These are phyloP conservation scores for Neonothopanus nambi DNA, from an alignment of 1,284 basidiomycete species.

Conservation along the genomic window DNA sequence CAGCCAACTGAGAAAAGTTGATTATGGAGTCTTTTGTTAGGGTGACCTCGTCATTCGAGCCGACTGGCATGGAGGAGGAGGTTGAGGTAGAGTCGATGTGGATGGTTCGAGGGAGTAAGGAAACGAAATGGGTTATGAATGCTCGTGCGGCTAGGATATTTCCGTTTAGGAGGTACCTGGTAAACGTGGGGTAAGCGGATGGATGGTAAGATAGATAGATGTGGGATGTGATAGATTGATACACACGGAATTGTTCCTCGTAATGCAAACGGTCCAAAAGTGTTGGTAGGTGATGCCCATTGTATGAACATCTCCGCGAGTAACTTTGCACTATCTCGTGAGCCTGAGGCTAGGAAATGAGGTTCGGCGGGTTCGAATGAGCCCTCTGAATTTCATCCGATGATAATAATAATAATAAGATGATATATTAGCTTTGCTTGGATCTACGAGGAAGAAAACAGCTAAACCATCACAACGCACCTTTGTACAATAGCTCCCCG, in stretches of 20 bases:
- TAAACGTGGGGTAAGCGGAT: neutral
- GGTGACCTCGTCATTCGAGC: constrained; percentile 61
- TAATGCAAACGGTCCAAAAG: constrained; percentile 73
- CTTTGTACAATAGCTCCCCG: constrained; percentile 87
- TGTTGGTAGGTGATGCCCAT: constrained; percentile 58
- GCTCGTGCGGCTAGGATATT: constrained; percentile 84
- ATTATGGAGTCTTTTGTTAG: constrained; percentile 73
- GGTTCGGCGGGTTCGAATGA: constrained; percentile 73
- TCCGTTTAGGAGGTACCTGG: constrained; percentile 84
- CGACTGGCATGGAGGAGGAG: constrained; percentile 42
- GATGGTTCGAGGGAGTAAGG: constrained; percentile 51
- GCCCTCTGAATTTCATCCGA: constrained; percentile 67
- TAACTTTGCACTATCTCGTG: constrained; percentile 81
- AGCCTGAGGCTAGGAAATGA: constrained; percentile 82
- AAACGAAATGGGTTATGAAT: constrained; percentile 78
- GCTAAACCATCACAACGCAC: constrained; percentile 44
- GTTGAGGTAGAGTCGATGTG: constrained; percentile 34
- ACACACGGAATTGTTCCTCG: constrained; percentile 83
- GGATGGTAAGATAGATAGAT: neutral
- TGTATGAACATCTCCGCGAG: constrained; percentile 85
- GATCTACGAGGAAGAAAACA: neutral
- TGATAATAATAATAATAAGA: no score
- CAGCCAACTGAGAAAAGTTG: constrained; percentile 87
- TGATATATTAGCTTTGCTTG: no score
- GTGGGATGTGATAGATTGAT: no score